Conservation (phyloP, 257 asterid species). For the Haberlea rhodopensis region DNA sequence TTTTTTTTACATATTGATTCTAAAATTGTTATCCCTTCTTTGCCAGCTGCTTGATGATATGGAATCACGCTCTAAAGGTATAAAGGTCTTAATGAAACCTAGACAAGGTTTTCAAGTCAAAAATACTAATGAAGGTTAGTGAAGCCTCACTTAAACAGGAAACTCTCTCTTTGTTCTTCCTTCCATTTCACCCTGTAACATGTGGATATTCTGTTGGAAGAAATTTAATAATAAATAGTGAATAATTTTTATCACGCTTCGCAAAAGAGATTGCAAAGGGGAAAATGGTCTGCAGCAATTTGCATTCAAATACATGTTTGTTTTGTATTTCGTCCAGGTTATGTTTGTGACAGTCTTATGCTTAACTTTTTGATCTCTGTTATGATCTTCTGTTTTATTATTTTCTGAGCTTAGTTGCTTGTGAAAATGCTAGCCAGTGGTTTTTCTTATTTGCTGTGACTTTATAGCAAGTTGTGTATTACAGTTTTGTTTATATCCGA, state of each 20-base stretch:
- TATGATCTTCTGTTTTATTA: not conserved
- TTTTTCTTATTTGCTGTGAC: not conserved
- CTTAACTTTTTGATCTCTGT: not conserved
- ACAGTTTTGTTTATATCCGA: not conserved
- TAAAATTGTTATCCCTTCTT: constrained; percentile 29
- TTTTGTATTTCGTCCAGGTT: not conserved
- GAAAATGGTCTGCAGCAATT: not conserved
- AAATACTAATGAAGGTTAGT: constrained; percentile 41
- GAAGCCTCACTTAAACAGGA: constrained; percentile 27
- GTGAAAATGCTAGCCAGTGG: constrained; percentile 1
- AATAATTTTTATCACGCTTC: too few relatives aligned
- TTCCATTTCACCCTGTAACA: constrained; percentile 3
- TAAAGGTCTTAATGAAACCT: constrained; percentile 39
- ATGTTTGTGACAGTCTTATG: not conserved
- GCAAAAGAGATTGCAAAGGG: not conserved
- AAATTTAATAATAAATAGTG: too few relatives aligned
- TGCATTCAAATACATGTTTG: not conserved
- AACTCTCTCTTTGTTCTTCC: constrained; percentile 23
- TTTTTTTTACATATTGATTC: constrained; percentile 24
- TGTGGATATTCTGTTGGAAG: constrained; percentile 14
- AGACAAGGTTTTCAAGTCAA: constrained; percentile 45
- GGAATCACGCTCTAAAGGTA: constrained; percentile 48
- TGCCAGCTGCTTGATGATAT: constrained; percentile 70
- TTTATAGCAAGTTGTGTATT: constrained; percentile 5
- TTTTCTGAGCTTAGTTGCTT: not conserved